Conservation (phyloP, 1,284 basidiomycete species). For the Puccinia novopanici region DNA sequence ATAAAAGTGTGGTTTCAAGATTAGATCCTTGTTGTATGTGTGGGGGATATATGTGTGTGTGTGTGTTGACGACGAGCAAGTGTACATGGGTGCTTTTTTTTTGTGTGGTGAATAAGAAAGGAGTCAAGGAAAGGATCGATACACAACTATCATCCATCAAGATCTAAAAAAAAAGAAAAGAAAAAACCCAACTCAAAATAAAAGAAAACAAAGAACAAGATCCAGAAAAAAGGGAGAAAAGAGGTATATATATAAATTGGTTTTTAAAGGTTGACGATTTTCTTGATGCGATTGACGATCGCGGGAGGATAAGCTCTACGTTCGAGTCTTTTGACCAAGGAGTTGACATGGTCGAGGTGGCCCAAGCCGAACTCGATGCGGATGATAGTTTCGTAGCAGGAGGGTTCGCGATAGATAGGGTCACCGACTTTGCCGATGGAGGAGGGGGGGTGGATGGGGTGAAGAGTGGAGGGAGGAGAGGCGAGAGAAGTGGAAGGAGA, state of each 20-base stretch:
- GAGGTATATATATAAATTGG: background rate
- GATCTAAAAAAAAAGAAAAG: background rate
- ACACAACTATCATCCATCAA: too few relatives aligned
- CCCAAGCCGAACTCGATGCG: conserved; percentile 82
- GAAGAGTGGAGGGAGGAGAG: background rate
- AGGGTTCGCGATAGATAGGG: conserved; percentile 84
- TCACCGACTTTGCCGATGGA: conserved; percentile 62
- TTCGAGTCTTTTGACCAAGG: conserved; percentile 73
- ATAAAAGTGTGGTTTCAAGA: too few relatives aligned
- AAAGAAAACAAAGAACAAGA: background rate
- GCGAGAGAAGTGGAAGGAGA: conserved; percentile 59
- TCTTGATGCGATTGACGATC: conserved; percentile 53
- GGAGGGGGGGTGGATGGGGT: too few relatives aligned
- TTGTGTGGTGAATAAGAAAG: background rate
- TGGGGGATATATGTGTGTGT: too few relatives aligned
- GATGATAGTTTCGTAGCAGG: conserved; percentile 71
- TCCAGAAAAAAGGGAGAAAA: background rate
- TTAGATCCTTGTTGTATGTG: too few relatives aligned
- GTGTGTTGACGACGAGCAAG: too few relatives aligned
- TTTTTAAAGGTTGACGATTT: conserved; percentile 26
- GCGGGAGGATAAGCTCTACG: conserved; percentile 64
- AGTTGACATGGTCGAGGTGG: conserved; percentile 70
- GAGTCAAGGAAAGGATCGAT: background rate
- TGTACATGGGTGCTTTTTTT: too few relatives aligned
- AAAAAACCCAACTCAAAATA: background rate